These are phyloP conservation scores for Xylaria hypoxylon DNA, from an alignment of 2,329 filamentous ascomycete genomes.

Conservation along the genomic window DNA sequence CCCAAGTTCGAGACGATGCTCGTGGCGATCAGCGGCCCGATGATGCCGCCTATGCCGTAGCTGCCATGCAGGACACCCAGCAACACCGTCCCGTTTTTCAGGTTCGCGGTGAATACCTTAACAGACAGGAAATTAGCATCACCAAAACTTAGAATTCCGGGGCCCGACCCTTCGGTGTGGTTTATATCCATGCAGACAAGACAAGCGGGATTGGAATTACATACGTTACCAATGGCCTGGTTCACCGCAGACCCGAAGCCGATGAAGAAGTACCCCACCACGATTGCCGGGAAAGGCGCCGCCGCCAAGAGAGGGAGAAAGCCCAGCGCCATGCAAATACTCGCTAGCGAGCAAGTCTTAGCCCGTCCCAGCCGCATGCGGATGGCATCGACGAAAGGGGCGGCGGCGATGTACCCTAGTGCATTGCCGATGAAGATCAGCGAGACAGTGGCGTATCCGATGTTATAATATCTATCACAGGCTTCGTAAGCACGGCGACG, in stretches of 20 bases:
- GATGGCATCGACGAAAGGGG: slow-evolving; percentile 74
- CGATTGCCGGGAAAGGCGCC: slow-evolving; percentile 77
- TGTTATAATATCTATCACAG: slow-evolving; percentile 69
- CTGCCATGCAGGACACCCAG: slow-evolving; percentile 74
- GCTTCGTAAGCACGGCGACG: slow-evolving; percentile 22
- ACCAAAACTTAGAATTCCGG: not conserved
- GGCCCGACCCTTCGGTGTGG: not conserved
- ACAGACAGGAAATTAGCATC: slow-evolving; percentile 4
- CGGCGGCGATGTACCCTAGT: slow-evolving; percentile 79
- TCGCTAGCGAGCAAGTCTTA: slow-evolving; percentile 69
- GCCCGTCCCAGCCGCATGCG: slow-evolving; percentile 73
- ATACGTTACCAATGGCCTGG: slow-evolving; percentile 67
- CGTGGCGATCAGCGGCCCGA: slow-evolving; percentile 80
- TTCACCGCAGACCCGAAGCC: slow-evolving; percentile 69
- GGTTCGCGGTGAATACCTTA: slow-evolving; percentile 62
- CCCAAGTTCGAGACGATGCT: slow-evolving; percentile 69
- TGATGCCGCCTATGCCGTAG: slow-evolving; percentile 73
- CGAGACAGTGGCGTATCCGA: slow-evolving; percentile 82
- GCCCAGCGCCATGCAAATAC: slow-evolving; percentile 67
- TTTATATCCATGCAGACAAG: too few species aligned
- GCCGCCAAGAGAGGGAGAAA: slow-evolving; percentile 74
- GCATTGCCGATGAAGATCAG: slow-evolving; percentile 85
- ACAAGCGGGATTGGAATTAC: slow-evolving; percentile 3
- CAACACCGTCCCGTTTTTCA: slow-evolving; percentile 65
- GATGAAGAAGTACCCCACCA: slow-evolving; percentile 76